These are phyloP conservation scores for Aspergillus fijiensis DNA, from an alignment of 2,329 filamentous ascomycete species.

Conservation along the genomic window DNA sequence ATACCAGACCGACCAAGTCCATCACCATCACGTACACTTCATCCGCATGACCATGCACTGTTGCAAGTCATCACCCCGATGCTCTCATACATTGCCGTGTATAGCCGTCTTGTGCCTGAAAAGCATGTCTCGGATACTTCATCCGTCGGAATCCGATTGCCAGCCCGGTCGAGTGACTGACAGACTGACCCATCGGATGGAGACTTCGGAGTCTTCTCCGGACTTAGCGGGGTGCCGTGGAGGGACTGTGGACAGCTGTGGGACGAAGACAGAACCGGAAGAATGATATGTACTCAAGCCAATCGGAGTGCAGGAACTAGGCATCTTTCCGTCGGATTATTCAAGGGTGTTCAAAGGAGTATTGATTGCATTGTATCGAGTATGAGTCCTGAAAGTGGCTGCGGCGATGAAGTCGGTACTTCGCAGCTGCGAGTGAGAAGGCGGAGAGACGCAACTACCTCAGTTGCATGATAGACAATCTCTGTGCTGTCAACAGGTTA, in stretches of 20 bases:
- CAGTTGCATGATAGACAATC: no score
- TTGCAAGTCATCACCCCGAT: neutral
- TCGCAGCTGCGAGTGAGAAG: no score
- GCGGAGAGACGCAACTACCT: no score
- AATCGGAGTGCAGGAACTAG: neutral
- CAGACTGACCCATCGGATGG: neutral
- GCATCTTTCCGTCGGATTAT: neutral
- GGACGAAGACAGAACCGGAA: neutral
- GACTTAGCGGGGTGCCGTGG: neutral
- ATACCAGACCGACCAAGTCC: neutral
- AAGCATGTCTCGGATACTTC: neutral
- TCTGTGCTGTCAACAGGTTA: no score
- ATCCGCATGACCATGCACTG: neutral
- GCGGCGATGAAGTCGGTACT: no score
- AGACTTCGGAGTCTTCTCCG: neutral
- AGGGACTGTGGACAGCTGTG: neutral
- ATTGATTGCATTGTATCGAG: neutral
- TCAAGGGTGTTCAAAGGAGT: no score
- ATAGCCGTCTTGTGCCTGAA: neutral
- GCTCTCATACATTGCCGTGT: slow-evolving; percentile 1
- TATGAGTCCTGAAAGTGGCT: neutral
- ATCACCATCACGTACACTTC: neutral
- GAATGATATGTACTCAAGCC: neutral
- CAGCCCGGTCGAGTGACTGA: neutral
- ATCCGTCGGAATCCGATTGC: slow-evolving; percentile 1